A percentile compares a stretch with the other conserved stretches of the same genome.
phyloP scores from a whole-genome alignment of 2,329 filamentous ascomycete species.

The Curvularia spicifera region DNA sequence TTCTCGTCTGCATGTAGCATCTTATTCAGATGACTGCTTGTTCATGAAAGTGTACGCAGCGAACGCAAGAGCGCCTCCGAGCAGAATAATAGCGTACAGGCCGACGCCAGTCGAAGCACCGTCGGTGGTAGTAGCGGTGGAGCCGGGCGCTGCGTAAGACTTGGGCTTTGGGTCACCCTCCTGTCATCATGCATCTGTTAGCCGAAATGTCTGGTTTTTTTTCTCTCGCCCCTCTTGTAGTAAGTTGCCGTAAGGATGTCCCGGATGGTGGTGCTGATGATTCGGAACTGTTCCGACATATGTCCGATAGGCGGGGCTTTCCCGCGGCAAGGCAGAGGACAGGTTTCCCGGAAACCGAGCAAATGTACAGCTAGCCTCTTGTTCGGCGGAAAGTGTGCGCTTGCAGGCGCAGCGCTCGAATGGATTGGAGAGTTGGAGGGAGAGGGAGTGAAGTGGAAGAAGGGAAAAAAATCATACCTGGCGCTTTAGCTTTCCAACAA shows the following conservation, averaged over 20 bases:
- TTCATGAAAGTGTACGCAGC: constrained; percentile 86
- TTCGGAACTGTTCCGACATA: constrained; percentile 29
- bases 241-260: not conserved
- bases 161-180: constrained; percentile 80
- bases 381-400: not conserved
- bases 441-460: not conserved
- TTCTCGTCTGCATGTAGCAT: not conserved
- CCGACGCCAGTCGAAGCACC: constrained; percentile 72
- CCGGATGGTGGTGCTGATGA: not conserved
- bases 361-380: not conserved
- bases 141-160: constrained; percentile 57
- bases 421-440: not conserved
- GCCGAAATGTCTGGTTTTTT: not conserved
- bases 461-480: constrained; percentile 33
- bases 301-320: constrained; percentile 2
- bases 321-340: no score
- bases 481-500: constrained; percentile 49
- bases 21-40: constrained; percentile 47
- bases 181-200: constrained; percentile 43
- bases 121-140: constrained; percentile 55
- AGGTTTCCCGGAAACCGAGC: not conserved
- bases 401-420: not conserved
- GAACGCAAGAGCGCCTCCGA: constrained; percentile 80
- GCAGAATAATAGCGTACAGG: constrained; percentile 79
- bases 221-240: not conserved